Percentiles rank a stretch among this genome's conserved stretches.
Evolutionary conservation across 2,329 filamentous ascomycete genomes (phyloP).

Genomic region (Clarireedia homoeocarpa): DNA sequence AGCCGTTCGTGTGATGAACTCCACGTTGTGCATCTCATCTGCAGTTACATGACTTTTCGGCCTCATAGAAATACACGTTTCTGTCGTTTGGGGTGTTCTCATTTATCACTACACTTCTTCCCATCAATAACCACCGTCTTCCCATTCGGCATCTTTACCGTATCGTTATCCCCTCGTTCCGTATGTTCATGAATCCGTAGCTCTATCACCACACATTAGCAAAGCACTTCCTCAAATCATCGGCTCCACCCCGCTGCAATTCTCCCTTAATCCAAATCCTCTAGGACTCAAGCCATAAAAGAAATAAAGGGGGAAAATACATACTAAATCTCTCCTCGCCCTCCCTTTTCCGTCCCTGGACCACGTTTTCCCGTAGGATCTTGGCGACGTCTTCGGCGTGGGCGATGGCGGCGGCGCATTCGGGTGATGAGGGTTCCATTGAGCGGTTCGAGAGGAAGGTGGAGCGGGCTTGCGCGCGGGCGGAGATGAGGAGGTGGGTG

Average conservation of each 20-base stretch:
- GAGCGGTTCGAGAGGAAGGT: slow-evolving; percentile 63
- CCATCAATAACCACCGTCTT: slow-evolving; percentile 29
- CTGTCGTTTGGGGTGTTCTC: not conserved
- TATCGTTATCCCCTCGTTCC: slow-evolving; percentile 89
- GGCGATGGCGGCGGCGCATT: slow-evolving; percentile 56
- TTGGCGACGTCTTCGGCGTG: slow-evolving; percentile 77
- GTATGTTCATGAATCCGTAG: slow-evolving; percentile 85
- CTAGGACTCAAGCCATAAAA: not conserved
- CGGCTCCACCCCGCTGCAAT: not conserved
- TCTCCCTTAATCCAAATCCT: not conserved
- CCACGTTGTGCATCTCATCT: not conserved
- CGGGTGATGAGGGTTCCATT: slow-evolving; percentile 49
- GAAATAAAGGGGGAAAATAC: slow-evolving; percentile 26
- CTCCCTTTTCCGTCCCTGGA: slow-evolving; percentile 61
- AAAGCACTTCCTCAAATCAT: not conserved
- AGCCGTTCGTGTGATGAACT: not conserved
- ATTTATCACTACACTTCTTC: slow-evolving; percentile 11
- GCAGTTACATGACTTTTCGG: not conserved
- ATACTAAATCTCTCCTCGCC: slow-evolving; percentile 50
- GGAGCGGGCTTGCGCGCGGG: slow-evolving; percentile 62
- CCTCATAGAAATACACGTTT: not conserved
- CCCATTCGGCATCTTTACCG: slow-evolving; percentile 55
- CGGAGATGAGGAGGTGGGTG: slow-evolving; percentile 56
- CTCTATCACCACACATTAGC: slow-evolving; percentile 41
- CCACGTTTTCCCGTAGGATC: slow-evolving; percentile 75